Base-by-base conservation (phyloP, 2,329 filamentous ascomycete genomes). In the Ambrosiella xylebori region DNA sequence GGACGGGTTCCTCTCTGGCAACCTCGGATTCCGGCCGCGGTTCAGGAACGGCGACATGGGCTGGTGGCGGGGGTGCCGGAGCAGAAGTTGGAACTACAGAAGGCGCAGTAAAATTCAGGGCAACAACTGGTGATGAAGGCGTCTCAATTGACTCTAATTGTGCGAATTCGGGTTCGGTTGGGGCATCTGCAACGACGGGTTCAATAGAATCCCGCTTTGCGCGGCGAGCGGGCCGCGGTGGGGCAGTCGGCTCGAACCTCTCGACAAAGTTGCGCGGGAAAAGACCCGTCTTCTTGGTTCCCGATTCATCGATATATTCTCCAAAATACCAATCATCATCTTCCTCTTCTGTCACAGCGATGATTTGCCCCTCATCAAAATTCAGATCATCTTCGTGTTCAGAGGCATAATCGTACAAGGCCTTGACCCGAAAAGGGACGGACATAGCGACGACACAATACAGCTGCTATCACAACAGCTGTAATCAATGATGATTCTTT, bases 191-290 rank as follows among this genome's bases (percentile, higher is more conserved):
- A 36, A 68, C 65, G 19, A 67, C 65, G 58, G 70, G 68, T 35
- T 66, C 64, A 38, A 70, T 66, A 61, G 66, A 63, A 41, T 85
- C 81, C 67, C 81, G 86, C 74, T 85, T 90, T 56, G 78, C 72
- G 63, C 87, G 83, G 13, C 93, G 82, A 62, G 80, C 78, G 59
- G 93, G 93, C 60, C 93, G 82, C 61, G 90, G 88, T 61, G 93
- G 93, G 62, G 91, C 85, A 59, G 83, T 85, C 41, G 93, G 93
- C 69, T 97, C 91, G 71, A 88, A 94, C 72, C 85, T 88, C 71
- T 98, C 93, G 66, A 98, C 93, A 68, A 98, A 98, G 73, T 97
- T 98, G 68, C 86, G 85, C 56, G 89, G 91, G 70, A 96, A 97
- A 65, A 96, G 86, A 64, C 91, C 91, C 67, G 90, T 83, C 68